phyloP scores from a whole-genome alignment of 148 eudicot genomes.

The Dianthus caryophyllus region DNA sequence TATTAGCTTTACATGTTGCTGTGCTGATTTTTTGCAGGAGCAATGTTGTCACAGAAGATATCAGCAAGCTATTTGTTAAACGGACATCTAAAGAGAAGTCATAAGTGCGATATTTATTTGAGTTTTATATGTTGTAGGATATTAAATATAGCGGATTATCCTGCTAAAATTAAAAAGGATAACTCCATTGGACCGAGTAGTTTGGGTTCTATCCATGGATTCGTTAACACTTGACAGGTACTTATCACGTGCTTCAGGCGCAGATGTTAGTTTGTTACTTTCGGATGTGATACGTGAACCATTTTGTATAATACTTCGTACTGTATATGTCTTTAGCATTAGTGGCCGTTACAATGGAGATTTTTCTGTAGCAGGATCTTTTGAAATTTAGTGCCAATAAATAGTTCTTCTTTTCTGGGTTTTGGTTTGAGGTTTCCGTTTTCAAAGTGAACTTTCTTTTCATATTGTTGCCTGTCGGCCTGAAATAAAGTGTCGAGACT shows the following conservation, averaged over 20 bases:
- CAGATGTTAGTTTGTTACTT: slow-evolving; percentile 2
- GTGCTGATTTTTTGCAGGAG: slow-evolving; percentile 58
- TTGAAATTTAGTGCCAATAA: no score
- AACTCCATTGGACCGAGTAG: neutral
- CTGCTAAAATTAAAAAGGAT: neutral
- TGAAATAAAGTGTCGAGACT: no score
- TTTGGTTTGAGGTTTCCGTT: no score
- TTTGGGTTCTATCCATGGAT: neutral
- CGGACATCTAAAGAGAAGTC: slow-evolving; percentile 25
- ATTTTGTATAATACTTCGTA: neutral
- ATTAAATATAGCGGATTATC: neutral
- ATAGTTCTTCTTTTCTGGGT: no score
- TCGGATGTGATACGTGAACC: neutral
- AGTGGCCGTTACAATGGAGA: no score
- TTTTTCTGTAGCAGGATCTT: no score
- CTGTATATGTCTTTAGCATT: slow-evolving; percentile 3
- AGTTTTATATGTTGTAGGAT: neutral
- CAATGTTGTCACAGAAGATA: slow-evolving; percentile 82
- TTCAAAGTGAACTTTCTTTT: neutral
- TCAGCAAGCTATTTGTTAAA: slow-evolving; percentile 64
- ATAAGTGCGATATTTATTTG: slow-evolving; percentile 2
- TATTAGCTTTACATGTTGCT: no score
- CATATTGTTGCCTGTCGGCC: no score
- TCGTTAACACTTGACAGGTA: neutral
- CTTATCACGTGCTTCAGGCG: neutral